Evolutionary conservation across 2,329 filamentous ascomycete species (phyloP).

Genomic region (Talaromyces sp.): DNA sequence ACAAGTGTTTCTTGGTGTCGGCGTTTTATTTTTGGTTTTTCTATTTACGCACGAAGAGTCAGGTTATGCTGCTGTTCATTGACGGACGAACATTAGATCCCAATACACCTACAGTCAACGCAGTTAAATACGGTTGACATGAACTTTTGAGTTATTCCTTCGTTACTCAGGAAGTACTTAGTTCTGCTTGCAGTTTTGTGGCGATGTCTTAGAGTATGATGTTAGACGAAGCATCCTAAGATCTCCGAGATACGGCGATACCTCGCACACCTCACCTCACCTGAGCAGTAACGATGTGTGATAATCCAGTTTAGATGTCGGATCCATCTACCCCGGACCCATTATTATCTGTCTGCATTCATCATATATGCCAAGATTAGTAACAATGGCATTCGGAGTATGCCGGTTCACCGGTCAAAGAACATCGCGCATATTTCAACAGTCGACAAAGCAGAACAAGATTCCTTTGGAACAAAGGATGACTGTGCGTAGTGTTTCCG

Average conservation of each 20-base stretch:
- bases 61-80: not conserved
- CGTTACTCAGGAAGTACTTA: too few species aligned
- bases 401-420: too few species aligned
- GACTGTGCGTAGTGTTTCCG: too few species aligned
- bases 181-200: not conserved
- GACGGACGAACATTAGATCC: not conserved
- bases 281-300: too few species aligned
- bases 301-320: too few species aligned
- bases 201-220: not conserved
- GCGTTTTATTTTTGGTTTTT: not conserved
- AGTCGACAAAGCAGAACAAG: too few species aligned
- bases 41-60: not conserved
- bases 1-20: not conserved
- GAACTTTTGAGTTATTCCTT: not conserved
- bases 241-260: constrained; percentile 1
- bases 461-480: too few species aligned
- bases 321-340: too few species aligned
- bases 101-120: not conserved
- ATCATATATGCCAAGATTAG: too few species aligned
- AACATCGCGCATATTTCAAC: too few species aligned
- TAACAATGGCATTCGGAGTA: too few species aligned
- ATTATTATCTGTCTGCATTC: too few species aligned
- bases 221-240: not conserved
- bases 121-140: not conserved
- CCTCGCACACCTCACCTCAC: not conserved